Percentiles rank a stretch among this genome's conserved stretches.
phyloP scores from a whole-genome alignment of 1,284 basidiomycete species.

The Kwoniella shivajii region DNA sequence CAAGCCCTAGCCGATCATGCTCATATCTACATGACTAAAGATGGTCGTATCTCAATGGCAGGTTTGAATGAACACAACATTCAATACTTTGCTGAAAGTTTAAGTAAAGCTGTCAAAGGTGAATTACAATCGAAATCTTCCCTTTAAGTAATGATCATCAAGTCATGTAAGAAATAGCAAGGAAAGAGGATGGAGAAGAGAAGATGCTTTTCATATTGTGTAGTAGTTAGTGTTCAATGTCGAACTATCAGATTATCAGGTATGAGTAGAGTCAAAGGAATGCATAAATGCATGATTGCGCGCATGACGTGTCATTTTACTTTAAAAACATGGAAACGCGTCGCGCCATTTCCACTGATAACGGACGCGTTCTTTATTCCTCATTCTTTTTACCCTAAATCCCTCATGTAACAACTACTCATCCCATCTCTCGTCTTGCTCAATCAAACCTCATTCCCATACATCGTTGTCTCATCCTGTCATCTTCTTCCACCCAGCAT shows the following conservation, averaged over 20 bases:
- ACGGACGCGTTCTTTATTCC: slow-evolving; percentile 5
- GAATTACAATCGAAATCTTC: slow-evolving; percentile 59
- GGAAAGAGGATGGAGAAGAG: no score
- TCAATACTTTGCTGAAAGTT: slow-evolving; percentile 78
- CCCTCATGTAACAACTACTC: slow-evolving; percentile 15
- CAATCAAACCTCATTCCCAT: not conserved
- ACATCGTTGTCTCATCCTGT: not conserved
- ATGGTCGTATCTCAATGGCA: slow-evolving; percentile 92
- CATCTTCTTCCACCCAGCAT: not conserved
- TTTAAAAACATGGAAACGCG: not conserved
- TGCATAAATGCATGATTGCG: not conserved
- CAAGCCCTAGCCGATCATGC: slow-evolving; percentile 85
- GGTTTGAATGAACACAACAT: slow-evolving; percentile 89
- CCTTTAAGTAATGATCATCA: slow-evolving; percentile 9
- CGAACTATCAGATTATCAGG: no score
- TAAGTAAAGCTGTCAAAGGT: slow-evolving; percentile 79
- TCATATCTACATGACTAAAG: slow-evolving; percentile 75
- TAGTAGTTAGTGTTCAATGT: not conserved
- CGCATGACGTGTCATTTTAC: slow-evolving; percentile 1
- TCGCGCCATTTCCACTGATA: slow-evolving; percentile 5
- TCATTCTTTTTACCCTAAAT: slow-evolving; percentile 7
- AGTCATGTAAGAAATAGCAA: not conserved
- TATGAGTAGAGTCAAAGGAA: no score
- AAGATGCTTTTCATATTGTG: not conserved
- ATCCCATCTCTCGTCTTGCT: slow-evolving; percentile 8